These are phyloP conservation scores for Ilyonectria destructans DNA, from an alignment of 2,329 filamentous ascomycete species.

Conservation along the genomic window DNA sequence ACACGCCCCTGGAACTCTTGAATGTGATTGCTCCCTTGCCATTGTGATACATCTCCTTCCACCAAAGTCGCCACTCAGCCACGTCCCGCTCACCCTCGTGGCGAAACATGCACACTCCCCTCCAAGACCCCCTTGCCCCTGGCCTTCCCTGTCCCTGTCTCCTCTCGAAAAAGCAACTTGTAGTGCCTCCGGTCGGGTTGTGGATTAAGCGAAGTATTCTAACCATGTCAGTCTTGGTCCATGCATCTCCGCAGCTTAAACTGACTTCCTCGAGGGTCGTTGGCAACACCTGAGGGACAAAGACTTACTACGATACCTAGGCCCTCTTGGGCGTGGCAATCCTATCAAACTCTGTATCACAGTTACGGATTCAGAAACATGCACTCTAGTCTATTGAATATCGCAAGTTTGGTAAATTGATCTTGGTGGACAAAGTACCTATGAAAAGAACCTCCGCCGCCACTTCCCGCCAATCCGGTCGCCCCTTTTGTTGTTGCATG, in stretches of 20 bases:
- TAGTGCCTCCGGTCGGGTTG: background rate
- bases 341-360: background rate
- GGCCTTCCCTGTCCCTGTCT: background rate
- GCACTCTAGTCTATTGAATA: constrained; percentile 2
- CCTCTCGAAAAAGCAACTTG: constrained; percentile 4
- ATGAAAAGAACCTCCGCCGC: constrained; percentile 53
- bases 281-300: background rate
- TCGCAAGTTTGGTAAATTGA: constrained; percentile 2
- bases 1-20: background rate
- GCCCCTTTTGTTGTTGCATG: constrained; percentile 51
- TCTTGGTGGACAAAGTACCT: constrained; percentile 25
- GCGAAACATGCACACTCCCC: background rate
- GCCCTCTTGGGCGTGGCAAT: background rate
- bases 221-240: background rate
- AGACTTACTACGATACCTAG: background rate
- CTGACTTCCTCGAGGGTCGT: background rate
- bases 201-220: background rate
- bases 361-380: background rate
- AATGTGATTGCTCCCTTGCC: background rate
- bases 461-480: constrained; percentile 56
- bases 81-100: background rate
- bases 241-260: background rate
- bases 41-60: constrained; percentile 9
- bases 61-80: background rate
- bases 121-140: background rate